A percentile compares a stretch with the other conserved stretches of the same genome.
phyloP scores from a whole-genome alignment of 2,329 filamentous ascomycete species.

The Fusarium napiforme region DNA sequence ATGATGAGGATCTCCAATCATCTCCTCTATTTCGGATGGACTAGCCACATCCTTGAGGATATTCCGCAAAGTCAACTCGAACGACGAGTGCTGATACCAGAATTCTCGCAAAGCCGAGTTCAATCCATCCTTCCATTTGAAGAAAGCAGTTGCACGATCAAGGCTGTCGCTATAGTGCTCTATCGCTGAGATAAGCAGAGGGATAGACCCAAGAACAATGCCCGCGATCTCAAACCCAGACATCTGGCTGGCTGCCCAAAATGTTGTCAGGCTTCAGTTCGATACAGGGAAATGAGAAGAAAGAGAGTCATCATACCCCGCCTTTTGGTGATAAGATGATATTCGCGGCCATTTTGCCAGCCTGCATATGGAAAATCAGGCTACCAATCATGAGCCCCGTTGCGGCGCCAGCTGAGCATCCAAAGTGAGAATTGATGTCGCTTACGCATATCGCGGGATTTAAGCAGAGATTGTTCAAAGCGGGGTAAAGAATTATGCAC shows the following conservation, averaged over 20 bases:
- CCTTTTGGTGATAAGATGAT: neutral
- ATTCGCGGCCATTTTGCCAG: neutral
- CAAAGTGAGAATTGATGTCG: neutral
- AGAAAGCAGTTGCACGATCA: neutral
- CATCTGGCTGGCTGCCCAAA: neutral
- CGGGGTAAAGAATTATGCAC: accelerated
- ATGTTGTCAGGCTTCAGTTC: accelerated
- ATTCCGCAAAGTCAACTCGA: neutral
- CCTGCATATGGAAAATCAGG: neutral
- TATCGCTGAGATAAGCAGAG: neutral
- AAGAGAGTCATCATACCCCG: neutral
- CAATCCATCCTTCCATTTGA: neutral
- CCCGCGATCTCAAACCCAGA: neutral
- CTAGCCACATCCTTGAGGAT: neutral
- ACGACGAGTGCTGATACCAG: neutral
- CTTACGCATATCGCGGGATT: neutral
- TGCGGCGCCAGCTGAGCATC: neutral
- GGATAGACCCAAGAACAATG: neutral
- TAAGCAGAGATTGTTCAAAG: neutral
- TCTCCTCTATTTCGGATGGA: neutral
- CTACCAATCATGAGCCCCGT: neutral
- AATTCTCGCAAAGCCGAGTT: neutral
- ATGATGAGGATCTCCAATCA: neutral
- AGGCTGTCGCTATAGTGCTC: neutral
- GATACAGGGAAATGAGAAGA: neutral